Conservation (phyloP, 768 basidiomycete genomes). For the Clavulina sp. region DNA sequence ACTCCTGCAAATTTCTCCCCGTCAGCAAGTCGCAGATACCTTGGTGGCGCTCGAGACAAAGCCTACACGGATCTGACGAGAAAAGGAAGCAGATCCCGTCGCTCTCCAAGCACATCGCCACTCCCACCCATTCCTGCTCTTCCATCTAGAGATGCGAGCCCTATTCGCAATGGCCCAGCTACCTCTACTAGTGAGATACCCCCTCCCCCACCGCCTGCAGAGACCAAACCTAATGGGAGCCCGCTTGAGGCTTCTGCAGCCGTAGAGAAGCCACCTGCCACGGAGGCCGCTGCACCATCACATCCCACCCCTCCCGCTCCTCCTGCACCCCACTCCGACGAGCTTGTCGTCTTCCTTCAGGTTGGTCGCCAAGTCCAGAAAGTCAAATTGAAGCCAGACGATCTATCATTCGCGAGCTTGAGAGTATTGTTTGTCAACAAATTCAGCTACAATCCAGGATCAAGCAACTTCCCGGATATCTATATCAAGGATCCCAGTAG, state of each 20-base stretch:
- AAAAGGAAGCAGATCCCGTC: neutral
- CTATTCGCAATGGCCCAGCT: neutral
- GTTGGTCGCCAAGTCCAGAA: constrained; percentile 86
- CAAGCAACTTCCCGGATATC: constrained; percentile 87
- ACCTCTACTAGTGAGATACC: neutral
- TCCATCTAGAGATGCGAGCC: neutral
- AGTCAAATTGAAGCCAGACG: constrained; percentile 43
- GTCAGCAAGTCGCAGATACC: constrained; percentile 5
- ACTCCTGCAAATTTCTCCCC: constrained; percentile 17
- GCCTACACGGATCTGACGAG: neutral
- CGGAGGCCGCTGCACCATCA: constrained; percentile 14
- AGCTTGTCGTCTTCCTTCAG: constrained; percentile 64
- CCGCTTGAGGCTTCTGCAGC: neutral
- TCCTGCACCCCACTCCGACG: constrained; percentile 5
- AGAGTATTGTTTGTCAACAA: constrained; percentile 84
- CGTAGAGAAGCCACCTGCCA: constrained; percentile 8
- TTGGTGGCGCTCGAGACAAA: neutral
- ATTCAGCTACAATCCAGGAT: constrained; percentile 84
- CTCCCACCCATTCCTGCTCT: neutral
- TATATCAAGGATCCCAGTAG: constrained; percentile 86
- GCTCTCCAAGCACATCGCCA: neutral
- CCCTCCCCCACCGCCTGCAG: neutral
- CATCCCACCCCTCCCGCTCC: constrained; percentile 11
- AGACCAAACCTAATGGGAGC: neutral
- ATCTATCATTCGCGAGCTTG: constrained; percentile 52